Conservation (phyloP, 2,329 filamentous ascomycete species). For the Botryotinia globosa region DNA sequence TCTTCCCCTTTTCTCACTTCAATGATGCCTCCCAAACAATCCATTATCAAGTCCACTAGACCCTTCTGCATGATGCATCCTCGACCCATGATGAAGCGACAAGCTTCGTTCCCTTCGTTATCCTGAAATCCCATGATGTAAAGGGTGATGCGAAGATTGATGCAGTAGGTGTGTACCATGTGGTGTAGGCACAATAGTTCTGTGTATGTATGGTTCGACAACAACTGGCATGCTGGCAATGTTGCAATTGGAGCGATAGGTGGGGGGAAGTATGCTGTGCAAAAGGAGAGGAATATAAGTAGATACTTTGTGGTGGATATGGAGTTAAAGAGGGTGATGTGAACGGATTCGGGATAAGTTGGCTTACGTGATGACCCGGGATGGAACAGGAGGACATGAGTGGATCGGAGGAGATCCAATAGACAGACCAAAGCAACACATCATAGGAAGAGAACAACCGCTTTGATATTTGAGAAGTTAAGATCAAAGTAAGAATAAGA, state of each 20-base stretch:
- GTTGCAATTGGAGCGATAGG: background rate
- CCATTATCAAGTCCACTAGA: background rate
- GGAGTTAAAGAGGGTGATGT: background rate
- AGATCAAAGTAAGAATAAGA: background rate
- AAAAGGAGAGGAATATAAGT: background rate
- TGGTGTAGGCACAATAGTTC: background rate
- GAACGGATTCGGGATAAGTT: background rate
- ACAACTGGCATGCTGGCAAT: background rate
- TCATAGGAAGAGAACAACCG: background rate
- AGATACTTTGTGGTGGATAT: too few species aligned
- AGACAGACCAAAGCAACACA: background rate
- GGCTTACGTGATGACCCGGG: slow-evolving; percentile 1
- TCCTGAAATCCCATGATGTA: background rate
- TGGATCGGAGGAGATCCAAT: background rate
- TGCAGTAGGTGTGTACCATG: background rate
- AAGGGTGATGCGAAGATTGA: background rate
- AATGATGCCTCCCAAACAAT: background rate
- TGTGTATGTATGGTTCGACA: background rate
- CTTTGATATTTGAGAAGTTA: background rate
- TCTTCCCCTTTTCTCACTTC: background rate
- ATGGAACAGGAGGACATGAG: background rate
- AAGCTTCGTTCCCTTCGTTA: too few species aligned
- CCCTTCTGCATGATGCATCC: background rate
- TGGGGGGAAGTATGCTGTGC: background rate
- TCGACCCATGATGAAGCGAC: background rate